Percentiles rank a stretch among this genome's conserved stretches.
Conservation (phyloP, 495 filamentous ascomycete species). For the Neohortaea acidophila region DNA sequence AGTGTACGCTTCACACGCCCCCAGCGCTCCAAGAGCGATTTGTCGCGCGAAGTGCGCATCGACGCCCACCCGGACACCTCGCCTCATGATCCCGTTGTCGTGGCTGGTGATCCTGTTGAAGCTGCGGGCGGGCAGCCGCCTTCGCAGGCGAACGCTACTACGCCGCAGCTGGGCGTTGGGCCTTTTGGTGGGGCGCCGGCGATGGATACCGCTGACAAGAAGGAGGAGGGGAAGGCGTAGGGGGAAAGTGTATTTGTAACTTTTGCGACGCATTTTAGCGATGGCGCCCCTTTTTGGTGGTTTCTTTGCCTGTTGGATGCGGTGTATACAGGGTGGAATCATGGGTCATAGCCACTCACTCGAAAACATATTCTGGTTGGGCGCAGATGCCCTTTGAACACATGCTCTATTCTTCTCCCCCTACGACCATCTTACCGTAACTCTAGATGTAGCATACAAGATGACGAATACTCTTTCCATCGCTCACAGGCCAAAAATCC, state of each 20-base stretch:
- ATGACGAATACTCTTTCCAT: too few relatives aligned
- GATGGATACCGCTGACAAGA: neutral
- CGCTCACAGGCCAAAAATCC: too few relatives aligned
- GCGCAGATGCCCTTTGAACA: too few relatives aligned
- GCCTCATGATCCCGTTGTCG: constrained; percentile 39
- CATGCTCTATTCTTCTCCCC: too few relatives aligned
- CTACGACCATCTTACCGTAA: too few relatives aligned
- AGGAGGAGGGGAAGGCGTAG: neutral
- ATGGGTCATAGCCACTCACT: too few relatives aligned
- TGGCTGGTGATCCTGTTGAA: constrained; percentile 28
- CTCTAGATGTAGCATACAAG: too few relatives aligned
- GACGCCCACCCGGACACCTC: constrained; percentile 44
- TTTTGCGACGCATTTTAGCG: too few relatives aligned
- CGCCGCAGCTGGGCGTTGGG: constrained; percentile 32
- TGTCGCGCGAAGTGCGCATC: constrained; percentile 19
- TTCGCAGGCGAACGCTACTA: constrained; percentile 43
- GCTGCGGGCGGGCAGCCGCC: constrained; percentile 34
- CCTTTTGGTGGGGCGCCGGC: constrained; percentile 22
- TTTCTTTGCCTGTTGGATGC: too few relatives aligned
- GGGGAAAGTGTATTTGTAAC: neutral
- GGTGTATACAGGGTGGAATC: too few relatives aligned
- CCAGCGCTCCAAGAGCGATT: constrained; percentile 13
- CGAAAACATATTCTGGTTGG: too few relatives aligned
- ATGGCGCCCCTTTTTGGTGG: too few relatives aligned
- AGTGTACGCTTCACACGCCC: constrained; percentile 34